A percentile compares a stretch with the other conserved stretches of the same genome.
Evolutionary conservation across 139 green algal species (phyloP).

Genomic region (Protoeuglena noctilucae): DNA sequence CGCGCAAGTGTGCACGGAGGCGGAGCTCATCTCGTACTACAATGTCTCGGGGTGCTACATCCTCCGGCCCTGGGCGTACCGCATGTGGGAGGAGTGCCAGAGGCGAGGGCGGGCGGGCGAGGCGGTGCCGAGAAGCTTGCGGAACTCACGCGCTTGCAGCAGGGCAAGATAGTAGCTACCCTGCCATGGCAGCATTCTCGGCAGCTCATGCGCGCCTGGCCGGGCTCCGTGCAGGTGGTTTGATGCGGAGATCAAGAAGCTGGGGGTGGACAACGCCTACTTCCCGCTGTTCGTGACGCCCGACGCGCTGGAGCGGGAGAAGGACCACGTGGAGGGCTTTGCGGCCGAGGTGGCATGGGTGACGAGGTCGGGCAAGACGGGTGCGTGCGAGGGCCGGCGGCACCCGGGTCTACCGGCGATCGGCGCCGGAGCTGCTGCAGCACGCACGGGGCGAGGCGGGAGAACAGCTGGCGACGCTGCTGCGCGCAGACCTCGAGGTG

Average conservation of each 20-base stretch:
- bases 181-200: no score
- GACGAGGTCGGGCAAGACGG: slow-evolving; percentile 71
- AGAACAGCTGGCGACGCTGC: no score
- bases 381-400: no score
- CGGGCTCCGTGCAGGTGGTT: no score
- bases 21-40: slow-evolving; percentile 87
- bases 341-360: slow-evolving; percentile 82
- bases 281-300: slow-evolving; percentile 98
- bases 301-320: slow-evolving; percentile 85
- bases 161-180: no score
- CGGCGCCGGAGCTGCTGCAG: no score
- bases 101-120: no score
- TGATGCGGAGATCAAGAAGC: slow-evolving; percentile 75
- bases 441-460: no score
- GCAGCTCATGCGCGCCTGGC: no score
- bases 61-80: slow-evolving; percentile 78
- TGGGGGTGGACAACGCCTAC: slow-evolving; percentile 94
- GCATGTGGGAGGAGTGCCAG: slow-evolving; percentile 60
- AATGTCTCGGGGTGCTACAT: slow-evolving; percentile 96
- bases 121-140: no score
- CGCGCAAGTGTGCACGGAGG: slow-evolving; percentile 17
- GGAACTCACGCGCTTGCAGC: no score
- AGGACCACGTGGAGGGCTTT: slow-evolving; percentile 95
- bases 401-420: no score
- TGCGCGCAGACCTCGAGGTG: slow-evolving; percentile 74